Conservation (phyloP, 768 basidiomycete genomes). For the Gelatoporia subvermispora region DNA sequence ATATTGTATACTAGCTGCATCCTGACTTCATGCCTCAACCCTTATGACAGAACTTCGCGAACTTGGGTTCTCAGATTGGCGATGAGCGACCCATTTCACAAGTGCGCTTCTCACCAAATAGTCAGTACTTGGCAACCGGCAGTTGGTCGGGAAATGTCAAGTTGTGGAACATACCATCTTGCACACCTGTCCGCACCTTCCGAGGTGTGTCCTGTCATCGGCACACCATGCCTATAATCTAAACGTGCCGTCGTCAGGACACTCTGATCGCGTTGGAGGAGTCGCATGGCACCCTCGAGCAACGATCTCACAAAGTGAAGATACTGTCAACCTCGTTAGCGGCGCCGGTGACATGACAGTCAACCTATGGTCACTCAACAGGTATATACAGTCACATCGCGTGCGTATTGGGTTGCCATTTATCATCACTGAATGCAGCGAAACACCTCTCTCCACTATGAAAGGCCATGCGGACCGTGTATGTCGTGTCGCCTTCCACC, state of each 20-base stretch:
- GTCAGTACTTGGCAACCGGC: constrained; percentile 81
- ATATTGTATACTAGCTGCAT: background rate
- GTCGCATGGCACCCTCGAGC: constrained; percentile 98
- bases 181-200: constrained; percentile 71
- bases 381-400: constrained; percentile 37
- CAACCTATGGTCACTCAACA: constrained; percentile 84
- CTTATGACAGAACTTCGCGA: constrained; percentile 68
- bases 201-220: constrained; percentile 47
- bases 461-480: constrained; percentile 89
- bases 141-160: constrained; percentile 96
- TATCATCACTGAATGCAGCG: constrained; percentile 40
- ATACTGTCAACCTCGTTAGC: constrained; percentile 79
- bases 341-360: constrained; percentile 86
- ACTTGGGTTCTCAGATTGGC: constrained; percentile 96
- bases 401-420: background rate
- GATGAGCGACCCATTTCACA: constrained; percentile 93
- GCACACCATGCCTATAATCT: background rate
- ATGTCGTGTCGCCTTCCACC: constrained; percentile 93
- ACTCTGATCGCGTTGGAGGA: constrained; percentile 88
- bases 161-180: constrained; percentile 92
- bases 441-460: constrained; percentile 79
- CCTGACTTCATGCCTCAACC: background rate
- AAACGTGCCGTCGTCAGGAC: constrained; percentile 43
- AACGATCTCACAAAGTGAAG: constrained; percentile 61
- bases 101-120: constrained; percentile 93